phyloP scores from a whole-genome alignment of 2,329 filamentous ascomycete genomes.

The Phyllosticta citrichinensis region DNA sequence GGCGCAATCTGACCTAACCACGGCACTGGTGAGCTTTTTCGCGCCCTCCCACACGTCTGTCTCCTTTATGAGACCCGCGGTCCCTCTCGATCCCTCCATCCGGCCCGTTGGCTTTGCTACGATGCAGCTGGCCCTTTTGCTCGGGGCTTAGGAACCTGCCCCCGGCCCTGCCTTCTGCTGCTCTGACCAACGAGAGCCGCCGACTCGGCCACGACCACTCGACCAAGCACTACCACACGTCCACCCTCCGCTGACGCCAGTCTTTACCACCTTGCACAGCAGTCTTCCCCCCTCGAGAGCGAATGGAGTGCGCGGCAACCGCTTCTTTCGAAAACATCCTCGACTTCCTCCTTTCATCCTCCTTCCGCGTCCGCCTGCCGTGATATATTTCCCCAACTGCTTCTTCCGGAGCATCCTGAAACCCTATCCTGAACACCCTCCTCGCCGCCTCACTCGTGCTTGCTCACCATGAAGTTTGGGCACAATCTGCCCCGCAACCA shows the following conservation, averaged over 20 bases:
- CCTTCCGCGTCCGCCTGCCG: not conserved
- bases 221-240: not conserved
- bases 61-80: not conserved
- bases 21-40: not conserved
- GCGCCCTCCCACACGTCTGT: not conserved
- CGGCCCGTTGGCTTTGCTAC: not conserved
- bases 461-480: slow-evolving; percentile 35
- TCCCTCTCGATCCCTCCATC: not conserved
- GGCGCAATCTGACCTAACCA: not conserved
- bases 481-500: slow-evolving; percentile 64
- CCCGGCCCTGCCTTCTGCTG: not conserved
- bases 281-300: not conserved
- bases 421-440: not conserved
- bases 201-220: not conserved
- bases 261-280: not conserved
- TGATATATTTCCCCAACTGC: not conserved
- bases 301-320: slow-evolving; percentile 5
- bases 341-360: slow-evolving; percentile 1
- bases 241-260: not conserved
- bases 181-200: not conserved
- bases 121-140: not conserved
- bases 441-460: not conserved
- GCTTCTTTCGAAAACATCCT: not conserved
- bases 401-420: not conserved
- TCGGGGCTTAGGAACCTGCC: not conserved